Evolutionary conservation across 1,284 basidiomycete species (phyloP).

Genomic region (Ceratorhiza oryzae-sativae): DNA sequence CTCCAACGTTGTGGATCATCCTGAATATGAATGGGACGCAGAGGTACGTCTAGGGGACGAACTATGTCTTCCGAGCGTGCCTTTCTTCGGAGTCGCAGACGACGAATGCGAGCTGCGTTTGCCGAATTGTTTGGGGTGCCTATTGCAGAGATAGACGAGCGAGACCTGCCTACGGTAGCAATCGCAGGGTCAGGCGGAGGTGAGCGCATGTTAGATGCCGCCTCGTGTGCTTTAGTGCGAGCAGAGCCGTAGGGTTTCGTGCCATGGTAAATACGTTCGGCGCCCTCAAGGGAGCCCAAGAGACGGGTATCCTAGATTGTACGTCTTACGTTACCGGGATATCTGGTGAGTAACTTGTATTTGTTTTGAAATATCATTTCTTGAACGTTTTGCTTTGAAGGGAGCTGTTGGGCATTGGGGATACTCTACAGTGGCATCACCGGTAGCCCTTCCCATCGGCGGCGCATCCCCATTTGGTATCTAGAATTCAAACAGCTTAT

Average conservation of each 20-base stretch:
- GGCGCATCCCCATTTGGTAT: slow-evolving; percentile 50
- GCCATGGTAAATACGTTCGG: slow-evolving; percentile 57
- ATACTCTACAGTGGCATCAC: slow-evolving; percentile 54
- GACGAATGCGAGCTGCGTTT: slow-evolving; percentile 51
- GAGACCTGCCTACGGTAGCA: slow-evolving; percentile 55
- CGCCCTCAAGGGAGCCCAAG: slow-evolving; percentile 51
- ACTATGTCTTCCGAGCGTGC: slow-evolving; percentile 52
- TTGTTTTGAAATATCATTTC: background rate
- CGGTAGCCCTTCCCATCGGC: slow-evolving; percentile 46
- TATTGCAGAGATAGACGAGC: slow-evolving; percentile 51
- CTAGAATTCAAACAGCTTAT: slow-evolving; percentile 52
- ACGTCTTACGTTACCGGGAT: slow-evolving; percentile 54
- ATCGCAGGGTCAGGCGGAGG: slow-evolving; percentile 56
- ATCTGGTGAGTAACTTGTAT: slow-evolving; percentile 43
- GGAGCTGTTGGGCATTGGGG: slow-evolving; percentile 54
- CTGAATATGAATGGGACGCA: slow-evolving; percentile 56
- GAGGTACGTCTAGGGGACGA: slow-evolving; percentile 53
- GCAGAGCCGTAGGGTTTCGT: slow-evolving; percentile 49
- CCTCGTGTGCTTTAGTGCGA: background rate
- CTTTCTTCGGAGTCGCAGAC: slow-evolving; percentile 51
- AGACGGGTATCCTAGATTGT: slow-evolving; percentile 51
- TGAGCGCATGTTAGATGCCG: slow-evolving; percentile 33
- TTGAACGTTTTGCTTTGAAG: slow-evolving; percentile 28
- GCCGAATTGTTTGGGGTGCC: slow-evolving; percentile 52
- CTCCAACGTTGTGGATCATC: slow-evolving; percentile 49